Evolutionary conservation across 2,329 filamentous ascomycete species (phyloP), one percentile per base, ranked within the genome.

Genomic region (Fusarium incarnatum): DNA sequence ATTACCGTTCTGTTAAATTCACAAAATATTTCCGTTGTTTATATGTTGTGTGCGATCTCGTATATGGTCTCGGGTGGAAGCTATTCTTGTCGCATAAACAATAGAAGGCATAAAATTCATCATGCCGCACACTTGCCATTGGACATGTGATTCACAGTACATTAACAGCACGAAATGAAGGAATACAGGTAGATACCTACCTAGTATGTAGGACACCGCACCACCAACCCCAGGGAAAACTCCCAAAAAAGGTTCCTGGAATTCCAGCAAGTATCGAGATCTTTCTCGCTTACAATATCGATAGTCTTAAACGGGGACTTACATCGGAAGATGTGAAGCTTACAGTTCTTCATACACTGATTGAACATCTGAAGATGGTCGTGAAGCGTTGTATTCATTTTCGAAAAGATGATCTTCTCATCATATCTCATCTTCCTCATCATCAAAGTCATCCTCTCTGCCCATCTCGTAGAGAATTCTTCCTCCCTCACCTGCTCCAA

Each of bases 381-480:
- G 16, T 56, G 13, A 62, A 30, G 8, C 25, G 7, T 53, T 41
- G 66, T 30, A 61, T 61, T 27, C 42, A 9, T 42, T 16, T 25
- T 13, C 3, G 6, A 27, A 30, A 4, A 15, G 8, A 30, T 8
- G 6, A 16, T 23, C 4, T 6, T 20, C 6, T 56, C 67, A 81
- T 42, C 23, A 94, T 71, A 95, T 94, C 81, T 98, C 94, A 81
- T 98, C 94, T 76, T 98, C 94, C 77, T 97, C 94, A 63, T 97
- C 94, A 73, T 97, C 94, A 81, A 98, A 98, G 78, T 98, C 94
- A 80, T 99, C 96, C 82, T 98, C 96, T 68, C 90, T 88, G 3
- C 94, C 95, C 92, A 98, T 97, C 74, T 98, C 95, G 79, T 99
- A 99, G 76, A 99, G 78, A 71, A 99, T 99, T 65, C 95, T 87